These are phyloP conservation scores for Prunus salicina DNA, from an alignment of 306 rosid species.

Conservation along the genomic window DNA sequence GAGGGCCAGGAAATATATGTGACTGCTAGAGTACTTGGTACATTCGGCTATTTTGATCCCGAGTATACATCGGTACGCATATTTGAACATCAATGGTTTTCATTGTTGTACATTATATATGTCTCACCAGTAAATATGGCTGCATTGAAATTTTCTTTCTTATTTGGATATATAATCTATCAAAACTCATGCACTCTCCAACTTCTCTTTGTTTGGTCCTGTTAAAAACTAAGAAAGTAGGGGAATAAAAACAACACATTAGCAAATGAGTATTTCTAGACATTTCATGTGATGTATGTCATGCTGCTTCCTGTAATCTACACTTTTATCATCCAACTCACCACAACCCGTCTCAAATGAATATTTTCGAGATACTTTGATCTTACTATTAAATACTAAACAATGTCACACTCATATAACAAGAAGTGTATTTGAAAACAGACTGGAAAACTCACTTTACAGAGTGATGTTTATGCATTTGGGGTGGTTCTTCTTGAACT, in stretches of 20 bases:
- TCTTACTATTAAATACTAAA: background rate
- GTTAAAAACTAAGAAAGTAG: background rate
- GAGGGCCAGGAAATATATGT: conserved; percentile 77
- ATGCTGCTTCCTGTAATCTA: background rate
- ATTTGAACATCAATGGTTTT: background rate
- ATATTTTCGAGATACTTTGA: background rate
- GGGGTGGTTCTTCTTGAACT: conserved; percentile 99
- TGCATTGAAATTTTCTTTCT: too few relatives aligned
- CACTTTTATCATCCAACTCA: background rate
- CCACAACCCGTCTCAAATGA: background rate
- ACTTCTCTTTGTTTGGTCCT: background rate
- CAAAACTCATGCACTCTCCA: background rate
- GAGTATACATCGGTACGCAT: conserved; percentile 86
- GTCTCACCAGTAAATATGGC: too few relatives aligned
- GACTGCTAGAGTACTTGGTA: conserved; percentile 88
- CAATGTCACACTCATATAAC: background rate
- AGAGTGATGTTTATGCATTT: conserved; percentile 94
- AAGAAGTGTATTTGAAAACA: conserved; percentile 30
- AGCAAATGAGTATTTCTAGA: background rate
- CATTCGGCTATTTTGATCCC: conserved; percentile 94
- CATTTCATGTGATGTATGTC: background rate
- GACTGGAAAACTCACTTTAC: conserved; percentile 96
- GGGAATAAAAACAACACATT: background rate
- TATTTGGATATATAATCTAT: background rate
- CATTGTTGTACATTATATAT: too few relatives aligned